Conservation (phyloP, 2,329 filamentous ascomycete species). For the Pleoardoris graminearum region DNA sequence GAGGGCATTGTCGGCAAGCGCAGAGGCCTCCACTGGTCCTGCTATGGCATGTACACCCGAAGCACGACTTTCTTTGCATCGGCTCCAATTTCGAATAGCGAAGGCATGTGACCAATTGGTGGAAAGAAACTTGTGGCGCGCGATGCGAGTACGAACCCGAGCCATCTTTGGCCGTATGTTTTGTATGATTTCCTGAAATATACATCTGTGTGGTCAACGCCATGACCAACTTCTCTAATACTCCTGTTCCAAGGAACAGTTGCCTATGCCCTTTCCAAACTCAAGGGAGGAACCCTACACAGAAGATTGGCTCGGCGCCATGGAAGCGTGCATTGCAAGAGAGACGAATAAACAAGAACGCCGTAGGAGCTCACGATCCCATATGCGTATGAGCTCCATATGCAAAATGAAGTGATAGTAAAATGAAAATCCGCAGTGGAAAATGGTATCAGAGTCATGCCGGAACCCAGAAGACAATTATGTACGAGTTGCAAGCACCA, state of each 20-base stretch:
- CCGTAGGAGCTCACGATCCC: slow-evolving; percentile 5
- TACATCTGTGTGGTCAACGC: neutral
- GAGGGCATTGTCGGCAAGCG: neutral
- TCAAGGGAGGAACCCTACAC: too few relatives aligned
- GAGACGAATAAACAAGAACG: slow-evolving; percentile 3
- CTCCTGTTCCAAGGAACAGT: neutral
- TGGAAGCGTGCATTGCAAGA: slow-evolving; percentile 1
- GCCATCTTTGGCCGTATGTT: neutral
- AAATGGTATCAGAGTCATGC: slow-evolving; percentile 12
- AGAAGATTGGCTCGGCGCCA: too few relatives aligned
- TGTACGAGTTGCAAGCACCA: slow-evolving; percentile 1
- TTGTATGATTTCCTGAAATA: neutral
- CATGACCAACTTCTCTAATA: neutral
- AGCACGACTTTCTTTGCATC: neutral
- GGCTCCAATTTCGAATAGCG: too few relatives aligned
- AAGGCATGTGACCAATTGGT: too few relatives aligned
- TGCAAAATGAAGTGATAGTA: slow-evolving; percentile 8
- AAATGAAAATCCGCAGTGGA: neutral
- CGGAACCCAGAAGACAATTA: slow-evolving; percentile 3
- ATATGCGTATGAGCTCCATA: slow-evolving; percentile 12
- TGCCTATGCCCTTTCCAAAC: neutral
- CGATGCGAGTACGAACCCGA: neutral
- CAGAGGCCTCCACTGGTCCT: neutral
- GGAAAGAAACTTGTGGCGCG: neutral
- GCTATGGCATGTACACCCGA: neutral